phyloP scores from a whole-genome alignment of 345 rosid species.

The Angophora floribunda region DNA sequence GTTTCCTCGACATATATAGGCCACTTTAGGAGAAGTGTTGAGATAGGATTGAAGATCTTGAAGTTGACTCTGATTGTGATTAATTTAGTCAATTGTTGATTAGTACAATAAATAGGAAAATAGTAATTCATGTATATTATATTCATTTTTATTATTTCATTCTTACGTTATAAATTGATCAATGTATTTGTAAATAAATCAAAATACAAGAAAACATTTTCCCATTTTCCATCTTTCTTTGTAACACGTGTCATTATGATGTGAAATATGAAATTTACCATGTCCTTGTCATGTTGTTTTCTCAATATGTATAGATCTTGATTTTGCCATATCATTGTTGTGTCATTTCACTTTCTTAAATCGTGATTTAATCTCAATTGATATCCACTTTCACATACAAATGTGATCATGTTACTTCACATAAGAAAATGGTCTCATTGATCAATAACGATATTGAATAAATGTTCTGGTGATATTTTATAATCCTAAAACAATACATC shows the following conservation, averaged over 20 bases:
- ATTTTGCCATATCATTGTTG: background rate
- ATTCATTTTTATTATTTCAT: no score
- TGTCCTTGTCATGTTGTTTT: background rate
- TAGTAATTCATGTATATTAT: no score
- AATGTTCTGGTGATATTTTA: background rate
- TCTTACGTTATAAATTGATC: no score
- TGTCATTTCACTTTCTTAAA: background rate
- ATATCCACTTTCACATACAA: background rate
- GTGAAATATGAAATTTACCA: background rate
- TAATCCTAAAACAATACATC: background rate
- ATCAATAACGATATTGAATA: background rate
- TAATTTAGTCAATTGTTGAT: no score
- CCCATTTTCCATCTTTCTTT: no score
- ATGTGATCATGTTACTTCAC: background rate
- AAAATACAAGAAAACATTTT: no score
- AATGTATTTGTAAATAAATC: no score
- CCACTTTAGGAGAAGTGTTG: no score
- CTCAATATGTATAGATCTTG: background rate
- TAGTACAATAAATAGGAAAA: no score
- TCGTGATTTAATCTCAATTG: background rate
- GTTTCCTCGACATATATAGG: no score
- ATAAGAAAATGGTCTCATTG: rapidly evolving
- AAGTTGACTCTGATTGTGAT: no score
- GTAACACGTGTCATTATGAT: background rate
- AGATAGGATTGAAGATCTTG: no score